Evolutionary conservation across 257 asterid genomes (phyloP), one percentile per base, ranked within the genome.

Genomic region (Scutellaria minor): DNA sequence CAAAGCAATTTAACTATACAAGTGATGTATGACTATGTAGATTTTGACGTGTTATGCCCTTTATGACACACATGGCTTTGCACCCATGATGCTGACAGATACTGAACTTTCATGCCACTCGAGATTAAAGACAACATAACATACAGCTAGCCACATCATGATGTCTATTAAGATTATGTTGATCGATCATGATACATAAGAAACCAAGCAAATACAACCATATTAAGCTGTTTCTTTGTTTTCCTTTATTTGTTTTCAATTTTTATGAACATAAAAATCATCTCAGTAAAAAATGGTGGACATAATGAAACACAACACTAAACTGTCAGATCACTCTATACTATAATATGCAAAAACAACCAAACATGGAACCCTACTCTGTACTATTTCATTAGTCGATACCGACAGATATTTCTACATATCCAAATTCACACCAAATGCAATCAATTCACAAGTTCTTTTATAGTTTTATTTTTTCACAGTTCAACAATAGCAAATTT

Each of bases 61-160:
- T 22, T 9, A 37, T 9, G 53, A 53, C 13, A 77, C 13, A 77
- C 9, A 50, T 59, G 41, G 8, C 67, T 66, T 69, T 68, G 62
- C 11, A 54, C 27, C 27, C 1, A 27, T 13, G 24, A 64, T 42
- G 27, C 57, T 10, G 48, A 51, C 47, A 45, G 41, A 15, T 11
- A 35, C 53, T 45, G 57, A 51, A 47, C 41, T 35, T 48, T 45
- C 59, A 41, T 20, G 52, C 60, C 56, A 45, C 50, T 59, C 72
- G 63, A 64, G 69, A 64, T 56, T 27, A n/a, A 46, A 40, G 45
- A 50, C 64, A 64, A 64, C 58, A 39, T 59, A 57, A 7, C 60
- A 55, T 51, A n/a, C 37, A 2, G 37, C 37, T 31, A 2, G 37
- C 46, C 31, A 58, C 11, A 59, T 71, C 57, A 68, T 13, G 31